Conservation (phyloP, 164 flowering plant species). For the Dillenia suffruticosa region DNA sequence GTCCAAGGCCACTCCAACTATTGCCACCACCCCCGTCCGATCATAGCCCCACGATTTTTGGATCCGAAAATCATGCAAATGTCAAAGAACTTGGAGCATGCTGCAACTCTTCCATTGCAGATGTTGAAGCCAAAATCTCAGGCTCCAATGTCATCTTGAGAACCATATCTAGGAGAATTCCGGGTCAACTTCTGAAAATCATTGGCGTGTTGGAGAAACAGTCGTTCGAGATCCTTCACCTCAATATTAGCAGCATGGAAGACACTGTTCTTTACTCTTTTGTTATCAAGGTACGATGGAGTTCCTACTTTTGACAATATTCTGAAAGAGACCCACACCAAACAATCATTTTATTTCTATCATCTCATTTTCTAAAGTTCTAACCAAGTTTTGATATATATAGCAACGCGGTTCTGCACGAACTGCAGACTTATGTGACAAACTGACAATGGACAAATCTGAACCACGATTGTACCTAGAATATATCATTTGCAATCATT, state of each 20-base stretch:
- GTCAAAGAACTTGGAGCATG: slow-evolving; percentile 61
- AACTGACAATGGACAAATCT: no score
- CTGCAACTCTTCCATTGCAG: slow-evolving; percentile 76
- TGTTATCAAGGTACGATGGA: slow-evolving; percentile 65
- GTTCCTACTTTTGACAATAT: not conserved
- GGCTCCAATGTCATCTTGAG: slow-evolving; percentile 77
- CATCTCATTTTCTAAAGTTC: no score
- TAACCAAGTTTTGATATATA: no score
- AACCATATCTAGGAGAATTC: slow-evolving; percentile 48
- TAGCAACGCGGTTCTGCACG: no score
- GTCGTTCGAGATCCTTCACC: slow-evolving; percentile 71
- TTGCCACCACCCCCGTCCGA: slow-evolving; percentile 14
- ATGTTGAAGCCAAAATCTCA: slow-evolving; percentile 85
- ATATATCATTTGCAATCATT: no score
- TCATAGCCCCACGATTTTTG: slow-evolving; percentile 15
- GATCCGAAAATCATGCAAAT: slow-evolving; percentile 9
- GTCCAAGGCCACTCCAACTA: slow-evolving; percentile 43
- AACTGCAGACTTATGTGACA: no score
- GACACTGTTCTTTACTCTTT: slow-evolving; percentile 87
- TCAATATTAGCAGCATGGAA: slow-evolving; percentile 91
- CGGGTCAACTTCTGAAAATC: slow-evolving; percentile 70
- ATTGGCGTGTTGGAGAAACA: slow-evolving; percentile 57
- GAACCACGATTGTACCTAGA: no score
- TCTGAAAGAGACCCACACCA: no score
- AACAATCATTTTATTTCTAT: no score